Percentiles rank a stretch among this genome's conserved stretches.
These are phyloP conservation scores for Kluyveromyces dobzhanskii DNA, from an alignment of 805 yeast genomes.

Conservation along the genomic window DNA sequence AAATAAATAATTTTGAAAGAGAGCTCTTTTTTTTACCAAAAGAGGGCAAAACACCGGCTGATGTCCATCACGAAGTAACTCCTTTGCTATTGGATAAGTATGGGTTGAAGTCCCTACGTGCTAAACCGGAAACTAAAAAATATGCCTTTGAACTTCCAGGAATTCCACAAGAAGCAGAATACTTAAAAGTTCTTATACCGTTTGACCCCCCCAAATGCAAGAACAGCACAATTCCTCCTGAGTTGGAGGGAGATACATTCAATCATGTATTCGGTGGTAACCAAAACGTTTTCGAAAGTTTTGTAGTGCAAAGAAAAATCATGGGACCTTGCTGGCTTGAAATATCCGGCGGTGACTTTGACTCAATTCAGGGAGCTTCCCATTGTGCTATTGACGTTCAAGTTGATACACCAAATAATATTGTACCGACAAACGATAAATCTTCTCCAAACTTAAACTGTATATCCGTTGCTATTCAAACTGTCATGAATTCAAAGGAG, in stretches of 20 bases:
- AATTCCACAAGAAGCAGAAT: slow-evolving; percentile 69
- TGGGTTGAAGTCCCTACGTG: slow-evolving; percentile 53
- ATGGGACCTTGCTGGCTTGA: slow-evolving; percentile 99
- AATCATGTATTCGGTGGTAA: slow-evolving; percentile 71
- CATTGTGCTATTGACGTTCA: slow-evolving; percentile 76
- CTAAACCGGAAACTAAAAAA: slow-evolving; percentile 65
- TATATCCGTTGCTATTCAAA: slow-evolving; percentile 70
- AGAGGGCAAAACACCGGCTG: slow-evolving; percentile 45
- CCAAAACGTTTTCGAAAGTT: slow-evolving; percentile 70
- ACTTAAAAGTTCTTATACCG: slow-evolving; percentile 71
- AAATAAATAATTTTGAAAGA: slow-evolving; percentile 58
- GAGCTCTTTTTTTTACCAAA: slow-evolving; percentile 77
- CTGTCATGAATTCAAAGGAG: slow-evolving; percentile 63
- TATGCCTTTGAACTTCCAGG: slow-evolving; percentile 84
- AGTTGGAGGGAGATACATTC: slow-evolving; percentile 68
- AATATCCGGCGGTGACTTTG: slow-evolving; percentile 54
- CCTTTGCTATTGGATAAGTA: slow-evolving; percentile 55
- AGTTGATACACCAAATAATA: slow-evolving; percentile 38
- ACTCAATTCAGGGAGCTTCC: slow-evolving; percentile 51
- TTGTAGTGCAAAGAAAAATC: slow-evolving; percentile 70
- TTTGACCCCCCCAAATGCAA: slow-evolving; percentile 52
- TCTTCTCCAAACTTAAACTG: slow-evolving; percentile 63
- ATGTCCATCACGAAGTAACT: slow-evolving; percentile 69
- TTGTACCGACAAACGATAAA: slow-evolving; percentile 40
- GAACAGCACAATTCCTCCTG: slow-evolving; percentile 45